phyloP scores from a whole-genome alignment of 2,329 filamentous ascomycete genomes.

The Sarocladium kiliense region DNA sequence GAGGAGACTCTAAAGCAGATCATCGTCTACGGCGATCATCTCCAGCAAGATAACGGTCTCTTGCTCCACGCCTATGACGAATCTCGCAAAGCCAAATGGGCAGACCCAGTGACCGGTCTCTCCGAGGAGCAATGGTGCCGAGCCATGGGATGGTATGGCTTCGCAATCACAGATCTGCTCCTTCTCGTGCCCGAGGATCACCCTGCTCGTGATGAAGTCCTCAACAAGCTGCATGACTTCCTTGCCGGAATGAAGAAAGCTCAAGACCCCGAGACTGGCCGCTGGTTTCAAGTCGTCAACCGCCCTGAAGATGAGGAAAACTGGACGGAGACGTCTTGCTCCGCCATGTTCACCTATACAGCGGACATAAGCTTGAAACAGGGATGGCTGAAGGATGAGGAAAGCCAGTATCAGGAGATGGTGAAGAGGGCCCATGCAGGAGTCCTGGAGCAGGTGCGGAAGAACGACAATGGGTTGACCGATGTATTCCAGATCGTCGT shows the following conservation, averaged over 20 bases:
- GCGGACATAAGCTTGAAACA: not conserved
- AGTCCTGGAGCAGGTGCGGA: constrained; percentile 7
- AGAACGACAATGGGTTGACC: constrained; percentile 7
- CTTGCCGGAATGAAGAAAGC: not conserved
- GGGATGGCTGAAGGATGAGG: constrained; percentile 1
- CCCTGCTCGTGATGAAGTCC: not conserved
- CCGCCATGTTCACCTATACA: constrained; percentile 10
- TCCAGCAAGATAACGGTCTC: constrained; percentile 6
- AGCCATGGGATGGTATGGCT: constrained; percentile 12
- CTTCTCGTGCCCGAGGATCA: constrained; percentile 5
- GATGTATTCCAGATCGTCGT: constrained; percentile 9
- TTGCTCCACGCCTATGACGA: constrained; percentile 11
- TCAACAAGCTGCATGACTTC: not conserved
- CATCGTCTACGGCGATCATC: constrained; percentile 7
- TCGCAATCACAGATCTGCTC: constrained; percentile 10
- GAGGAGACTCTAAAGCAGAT: constrained; percentile 13
- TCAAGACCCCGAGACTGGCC: constrained; percentile 7
- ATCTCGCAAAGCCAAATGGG: constrained; percentile 5
- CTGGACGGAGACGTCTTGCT: constrained; percentile 11
- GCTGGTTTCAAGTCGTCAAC: constrained; percentile 11
- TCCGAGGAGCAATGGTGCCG: constrained; percentile 10
- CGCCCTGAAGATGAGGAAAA: constrained; percentile 7
- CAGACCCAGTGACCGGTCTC: constrained; percentile 9
- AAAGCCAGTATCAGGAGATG: not conserved
- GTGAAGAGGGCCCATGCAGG: constrained; percentile 2